phyloP scores from a whole-genome alignment of 306 rosid genomes.

The Gynostemma pentaphyllum region DNA sequence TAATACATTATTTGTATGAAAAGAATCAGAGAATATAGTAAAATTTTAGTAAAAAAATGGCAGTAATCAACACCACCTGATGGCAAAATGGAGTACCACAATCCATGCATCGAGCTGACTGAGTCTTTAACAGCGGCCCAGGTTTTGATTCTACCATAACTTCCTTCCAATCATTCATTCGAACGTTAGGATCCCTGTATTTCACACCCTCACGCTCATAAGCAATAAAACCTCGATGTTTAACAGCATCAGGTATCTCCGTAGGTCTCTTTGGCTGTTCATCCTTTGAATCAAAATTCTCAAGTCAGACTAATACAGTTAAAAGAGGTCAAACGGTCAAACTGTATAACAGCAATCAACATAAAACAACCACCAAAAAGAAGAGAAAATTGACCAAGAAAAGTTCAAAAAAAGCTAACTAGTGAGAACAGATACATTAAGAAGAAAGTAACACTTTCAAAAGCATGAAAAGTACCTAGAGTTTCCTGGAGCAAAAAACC shows the following conservation, averaged over 20 bases:
- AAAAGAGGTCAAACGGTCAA: background rate
- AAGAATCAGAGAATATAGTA: background rate
- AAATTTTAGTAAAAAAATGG: background rate
- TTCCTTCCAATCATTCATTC: constrained; percentile 86
- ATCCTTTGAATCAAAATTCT: constrained; percentile 15
- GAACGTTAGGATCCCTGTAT: constrained; percentile 77
- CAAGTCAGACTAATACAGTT: background rate
- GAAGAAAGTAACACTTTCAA: background rate
- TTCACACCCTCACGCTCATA: constrained; percentile 94
- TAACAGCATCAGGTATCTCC: constrained; percentile 57
- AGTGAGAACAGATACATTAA: background rate
- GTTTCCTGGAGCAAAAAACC: background rate
- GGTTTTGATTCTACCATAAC: constrained; percentile 89
- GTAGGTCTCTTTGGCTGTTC: constrained; percentile 62
- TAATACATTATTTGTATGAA: too few species aligned
- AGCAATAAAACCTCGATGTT: constrained; percentile 83
- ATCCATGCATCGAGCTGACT: constrained; percentile 99
- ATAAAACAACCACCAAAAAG: background rate
- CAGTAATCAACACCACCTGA: constrained; percentile 37
- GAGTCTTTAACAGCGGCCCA: constrained; percentile 88
- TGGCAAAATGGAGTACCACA: constrained; percentile 99
- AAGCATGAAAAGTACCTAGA: background rate
- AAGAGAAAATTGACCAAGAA: background rate
- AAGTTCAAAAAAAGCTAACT: background rate
- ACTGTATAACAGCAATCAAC: background rate